Percentiles rank a stretch among this genome's conserved stretches.
Evolutionary conservation across 2,329 filamentous ascomycete species (phyloP).

Genomic region (Colletotrichum tropicale): DNA sequence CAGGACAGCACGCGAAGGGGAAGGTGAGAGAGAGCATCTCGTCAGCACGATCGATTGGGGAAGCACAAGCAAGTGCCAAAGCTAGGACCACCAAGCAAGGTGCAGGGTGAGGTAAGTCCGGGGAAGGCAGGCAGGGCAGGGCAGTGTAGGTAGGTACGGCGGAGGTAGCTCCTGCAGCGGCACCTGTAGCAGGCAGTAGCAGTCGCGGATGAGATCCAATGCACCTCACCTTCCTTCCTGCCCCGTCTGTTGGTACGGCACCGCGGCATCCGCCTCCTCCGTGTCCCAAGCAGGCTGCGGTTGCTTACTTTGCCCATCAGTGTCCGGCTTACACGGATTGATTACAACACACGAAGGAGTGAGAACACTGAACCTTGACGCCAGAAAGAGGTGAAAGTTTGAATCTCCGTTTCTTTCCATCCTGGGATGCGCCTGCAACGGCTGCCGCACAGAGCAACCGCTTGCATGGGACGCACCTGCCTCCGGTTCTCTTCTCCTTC

Average conservation of each 20-base stretch:
- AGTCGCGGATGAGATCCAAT: background rate
- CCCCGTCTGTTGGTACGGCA: background rate
- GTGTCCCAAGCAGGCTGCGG: background rate
- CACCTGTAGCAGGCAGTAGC: background rate
- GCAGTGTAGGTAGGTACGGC: background rate
- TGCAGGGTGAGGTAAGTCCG: background rate
- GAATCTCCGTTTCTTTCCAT: background rate
- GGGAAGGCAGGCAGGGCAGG: background rate
- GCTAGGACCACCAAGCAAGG: background rate
- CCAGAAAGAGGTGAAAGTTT: background rate
- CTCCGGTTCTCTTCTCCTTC: background rate
- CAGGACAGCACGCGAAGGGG: background rate
- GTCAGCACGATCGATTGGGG: background rate
- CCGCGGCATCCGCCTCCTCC: background rate
- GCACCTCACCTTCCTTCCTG: background rate
- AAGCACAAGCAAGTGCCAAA: background rate
- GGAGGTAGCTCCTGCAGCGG: background rate
- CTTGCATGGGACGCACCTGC: slow-evolving; percentile 9
- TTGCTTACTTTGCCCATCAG: background rate
- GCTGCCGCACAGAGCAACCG: slow-evolving; percentile 5
- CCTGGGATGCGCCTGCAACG: background rate
- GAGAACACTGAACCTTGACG: background rate
- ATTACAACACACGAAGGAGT: background rate
- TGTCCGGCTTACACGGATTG: background rate
- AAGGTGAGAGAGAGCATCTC: background rate